A percentile compares a stretch with the other conserved stretches of the same genome.
phyloP scores from a whole-genome alignment of 768 basidiomycete species.

The Tremella fuciformis region DNA sequence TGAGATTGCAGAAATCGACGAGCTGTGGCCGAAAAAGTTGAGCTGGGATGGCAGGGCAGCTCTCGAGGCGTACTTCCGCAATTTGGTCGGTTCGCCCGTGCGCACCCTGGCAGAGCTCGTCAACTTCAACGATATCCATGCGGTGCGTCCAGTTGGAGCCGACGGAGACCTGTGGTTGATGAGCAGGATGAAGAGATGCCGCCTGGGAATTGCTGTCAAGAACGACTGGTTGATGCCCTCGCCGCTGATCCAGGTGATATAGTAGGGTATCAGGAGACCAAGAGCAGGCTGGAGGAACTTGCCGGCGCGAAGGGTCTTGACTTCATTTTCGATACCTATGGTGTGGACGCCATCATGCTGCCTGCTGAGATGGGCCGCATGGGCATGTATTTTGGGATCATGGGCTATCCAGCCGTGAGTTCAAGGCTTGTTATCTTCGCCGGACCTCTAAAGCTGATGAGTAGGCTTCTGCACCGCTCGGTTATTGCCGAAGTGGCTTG shows the following conservation, averaged over 20 bases:
- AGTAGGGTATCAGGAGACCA: background rate
- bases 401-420: background rate
- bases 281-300: background rate
- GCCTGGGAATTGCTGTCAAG: background rate
- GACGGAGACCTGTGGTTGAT: background rate
- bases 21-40: background rate
- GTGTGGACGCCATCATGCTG: slow-evolving; percentile 1
- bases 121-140: background rate
- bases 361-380: background rate
- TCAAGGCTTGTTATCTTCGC: too few relatives aligned
- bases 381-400: background rate
- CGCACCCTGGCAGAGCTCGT: background rate
- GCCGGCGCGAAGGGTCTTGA: background rate
- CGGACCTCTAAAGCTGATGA: background rate
- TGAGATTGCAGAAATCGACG: background rate
- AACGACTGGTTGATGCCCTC: background rate
- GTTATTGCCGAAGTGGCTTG: slow-evolving; percentile 13
- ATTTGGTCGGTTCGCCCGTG: background rate
- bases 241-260: background rate
- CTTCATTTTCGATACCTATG: background rate
- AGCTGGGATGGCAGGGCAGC: background rate
- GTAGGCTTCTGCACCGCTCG: slow-evolving; percentile 12
- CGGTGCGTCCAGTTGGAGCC: background rate
- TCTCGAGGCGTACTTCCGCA: background rate
- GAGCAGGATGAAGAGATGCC: background rate